Evolutionary conservation across 148 eudicot species (phyloP).

Genomic region (Chenopodium quinoa): DNA sequence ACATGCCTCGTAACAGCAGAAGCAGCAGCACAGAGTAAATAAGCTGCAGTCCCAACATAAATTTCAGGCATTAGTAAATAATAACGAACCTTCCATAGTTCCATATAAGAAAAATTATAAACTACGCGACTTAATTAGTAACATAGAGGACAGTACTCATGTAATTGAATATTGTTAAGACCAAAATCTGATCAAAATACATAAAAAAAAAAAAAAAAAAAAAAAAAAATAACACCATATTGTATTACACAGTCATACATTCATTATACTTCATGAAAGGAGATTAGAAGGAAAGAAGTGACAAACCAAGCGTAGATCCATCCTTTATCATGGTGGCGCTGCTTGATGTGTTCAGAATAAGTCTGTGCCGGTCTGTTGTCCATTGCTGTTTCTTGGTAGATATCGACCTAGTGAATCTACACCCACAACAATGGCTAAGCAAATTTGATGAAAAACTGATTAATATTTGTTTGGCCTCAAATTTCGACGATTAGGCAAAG

Average conservation of each 20-base stretch:
- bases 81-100: neutral
- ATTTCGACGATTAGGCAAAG: slow-evolving; percentile 11
- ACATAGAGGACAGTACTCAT: too few relatives aligned
- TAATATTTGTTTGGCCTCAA: slow-evolving; percentile 2
- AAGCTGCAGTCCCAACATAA: slow-evolving; percentile 24
- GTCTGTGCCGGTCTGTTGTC: slow-evolving; percentile 29
- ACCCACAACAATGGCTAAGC: neutral
- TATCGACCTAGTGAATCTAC: slow-evolving; percentile 12
- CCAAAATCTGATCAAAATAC: neutral
- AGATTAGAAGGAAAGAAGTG: neutral
- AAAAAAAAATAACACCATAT: neutral
- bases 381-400: neutral
- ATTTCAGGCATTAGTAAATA: neutral
- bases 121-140: neutral
- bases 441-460: neutral
- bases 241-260: neutral
- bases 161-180: neutral
- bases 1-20: slow-evolving; percentile 49
- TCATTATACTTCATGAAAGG: neutral
- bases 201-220: too few relatives aligned
- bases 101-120: too few relatives aligned
- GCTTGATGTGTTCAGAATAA: slow-evolving; percentile 43
- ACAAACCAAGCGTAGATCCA: slow-evolving; percentile 57
- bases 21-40: slow-evolving; percentile 46
- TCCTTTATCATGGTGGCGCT: slow-evolving; percentile 48